These are phyloP conservation scores for Paecilomyces fulvus DNA, from an alignment of 2,329 filamentous ascomycete genomes.

Conservation along the genomic window DNA sequence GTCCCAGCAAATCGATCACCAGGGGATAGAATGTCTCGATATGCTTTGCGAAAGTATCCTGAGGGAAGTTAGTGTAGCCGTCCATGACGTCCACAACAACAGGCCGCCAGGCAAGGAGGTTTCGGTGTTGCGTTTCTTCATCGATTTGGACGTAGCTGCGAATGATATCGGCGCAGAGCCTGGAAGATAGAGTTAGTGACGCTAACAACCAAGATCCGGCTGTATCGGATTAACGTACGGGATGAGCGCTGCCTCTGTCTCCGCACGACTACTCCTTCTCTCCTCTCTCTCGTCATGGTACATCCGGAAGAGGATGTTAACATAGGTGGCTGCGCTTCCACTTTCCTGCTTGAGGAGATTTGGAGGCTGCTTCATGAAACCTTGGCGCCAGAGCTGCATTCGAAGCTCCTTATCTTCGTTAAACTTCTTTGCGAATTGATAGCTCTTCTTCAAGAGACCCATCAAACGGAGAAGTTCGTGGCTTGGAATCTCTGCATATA, in stretches of 20 bases:
- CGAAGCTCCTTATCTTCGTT: slow-evolving; percentile 95
- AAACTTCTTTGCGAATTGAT: slow-evolving; percentile 93
- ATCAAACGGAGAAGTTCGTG: slow-evolving; percentile 83
- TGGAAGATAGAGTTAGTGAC: slow-evolving; percentile 20
- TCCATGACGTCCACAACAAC: slow-evolving; percentile 96
- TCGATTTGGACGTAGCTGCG: slow-evolving; percentile 76
- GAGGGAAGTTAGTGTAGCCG: slow-evolving; percentile 77
- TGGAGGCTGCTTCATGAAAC: slow-evolving; percentile 98
- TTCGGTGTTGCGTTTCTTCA: slow-evolving; percentile 92
- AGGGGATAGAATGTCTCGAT: slow-evolving; percentile 79
- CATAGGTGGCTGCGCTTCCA: slow-evolving; percentile 86
- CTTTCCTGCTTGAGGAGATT: slow-evolving; percentile 96
- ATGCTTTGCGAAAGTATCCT: slow-evolving; percentile 69
- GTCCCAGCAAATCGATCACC: slow-evolving; percentile 69
- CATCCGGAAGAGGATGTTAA: slow-evolving; percentile 94
- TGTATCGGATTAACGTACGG: slow-evolving; percentile 44
- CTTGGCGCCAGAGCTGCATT: slow-evolving; percentile 89
- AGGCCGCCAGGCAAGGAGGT: slow-evolving; percentile 93
- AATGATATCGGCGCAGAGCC: slow-evolving; percentile 87
- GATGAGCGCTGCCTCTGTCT: slow-evolving; percentile 85
- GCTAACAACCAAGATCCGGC: neutral
- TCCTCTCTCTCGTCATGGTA: slow-evolving; percentile 84
- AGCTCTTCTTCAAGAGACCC: slow-evolving; percentile 88
- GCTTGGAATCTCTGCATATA: slow-evolving; percentile 89
- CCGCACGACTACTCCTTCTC: slow-evolving; percentile 65